Conservation (phyloP, 2,329 filamentous ascomycete genomes). For the Tolypocladium endophyticum region DNA sequence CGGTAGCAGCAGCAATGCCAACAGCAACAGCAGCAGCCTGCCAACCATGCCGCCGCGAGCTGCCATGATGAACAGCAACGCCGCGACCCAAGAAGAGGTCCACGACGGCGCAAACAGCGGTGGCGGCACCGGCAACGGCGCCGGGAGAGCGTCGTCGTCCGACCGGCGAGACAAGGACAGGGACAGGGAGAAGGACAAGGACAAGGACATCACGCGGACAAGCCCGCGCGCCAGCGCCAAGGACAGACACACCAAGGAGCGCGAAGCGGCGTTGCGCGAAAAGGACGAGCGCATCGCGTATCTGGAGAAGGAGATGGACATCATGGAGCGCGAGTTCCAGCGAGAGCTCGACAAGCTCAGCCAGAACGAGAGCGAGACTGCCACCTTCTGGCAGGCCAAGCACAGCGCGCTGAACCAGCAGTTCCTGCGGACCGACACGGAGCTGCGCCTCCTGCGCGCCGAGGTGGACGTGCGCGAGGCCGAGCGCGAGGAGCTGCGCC, state of each 20-base stretch:
- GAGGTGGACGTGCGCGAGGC: conserved; percentile 37
- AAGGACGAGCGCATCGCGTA: conserved; percentile 41
- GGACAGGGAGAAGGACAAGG: not conserved
- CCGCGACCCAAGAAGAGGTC: conserved; percentile 13
- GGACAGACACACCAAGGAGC: conserved; percentile 10
- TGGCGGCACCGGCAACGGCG: conserved; percentile 1
- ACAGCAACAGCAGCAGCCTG: conserved; percentile 9
- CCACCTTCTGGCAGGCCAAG: conserved; percentile 48
- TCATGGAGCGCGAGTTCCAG: conserved; percentile 43
- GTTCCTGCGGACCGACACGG: conserved; percentile 39
- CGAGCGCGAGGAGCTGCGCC: conserved; percentile 37
- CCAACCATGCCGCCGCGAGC: conserved; percentile 20
- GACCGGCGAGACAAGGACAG: conserved; percentile 19
- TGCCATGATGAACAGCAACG: conserved; percentile 13
- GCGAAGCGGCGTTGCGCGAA: conserved; percentile 22
- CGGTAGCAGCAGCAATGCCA: conserved; percentile 1
- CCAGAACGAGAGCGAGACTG: conserved; percentile 43
- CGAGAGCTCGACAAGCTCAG: conserved; percentile 42
- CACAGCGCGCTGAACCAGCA: conserved; percentile 42
- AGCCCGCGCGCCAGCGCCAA: not conserved
- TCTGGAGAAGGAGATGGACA: conserved; percentile 40
- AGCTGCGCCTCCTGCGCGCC: conserved; percentile 37
- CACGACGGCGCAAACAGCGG: conserved; percentile 9
- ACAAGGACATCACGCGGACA: not conserved
- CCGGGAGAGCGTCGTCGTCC: conserved; percentile 19